These are phyloP conservation scores for Fusarium keratoplasticum DNA, from an alignment of 2,329 filamentous ascomycete species.

Conservation along the genomic window DNA sequence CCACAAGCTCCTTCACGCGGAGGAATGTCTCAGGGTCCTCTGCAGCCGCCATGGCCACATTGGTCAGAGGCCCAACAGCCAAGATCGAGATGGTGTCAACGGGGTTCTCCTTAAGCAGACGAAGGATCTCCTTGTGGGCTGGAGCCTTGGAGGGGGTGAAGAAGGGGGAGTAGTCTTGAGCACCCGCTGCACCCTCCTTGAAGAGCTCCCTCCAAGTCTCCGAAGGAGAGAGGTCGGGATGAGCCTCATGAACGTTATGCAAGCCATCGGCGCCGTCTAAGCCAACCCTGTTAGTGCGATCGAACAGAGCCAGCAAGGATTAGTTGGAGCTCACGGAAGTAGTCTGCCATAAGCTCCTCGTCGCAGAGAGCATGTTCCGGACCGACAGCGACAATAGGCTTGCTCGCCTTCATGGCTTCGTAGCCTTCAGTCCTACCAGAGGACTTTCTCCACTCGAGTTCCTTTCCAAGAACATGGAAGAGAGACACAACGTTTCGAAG, in stretches of 20 bases:
- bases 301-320: neutral
- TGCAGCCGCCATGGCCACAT: slow-evolving; percentile 87
- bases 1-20: slow-evolving; percentile 87
- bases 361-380: slow-evolving; percentile 88
- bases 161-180: slow-evolving; percentile 63
- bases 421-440: slow-evolving; percentile 78
- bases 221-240: slow-evolving; percentile 79
- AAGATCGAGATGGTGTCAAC: slow-evolving; percentile 89
- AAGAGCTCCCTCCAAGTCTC: slow-evolving; percentile 81
- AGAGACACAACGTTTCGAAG: slow-evolving; percentile 89
- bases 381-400: slow-evolving; percentile 88
- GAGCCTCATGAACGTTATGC: slow-evolving; percentile 79
- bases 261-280: slow-evolving; percentile 81
- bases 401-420: slow-evolving; percentile 75
- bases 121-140: slow-evolving; percentile 90
- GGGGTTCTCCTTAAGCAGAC: slow-evolving; percentile 83
- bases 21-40: slow-evolving; percentile 92
- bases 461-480: slow-evolving; percentile 92
- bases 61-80: slow-evolving; percentile 92
- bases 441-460: slow-evolving; percentile 83
- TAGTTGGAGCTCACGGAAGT: slow-evolving; percentile 78
- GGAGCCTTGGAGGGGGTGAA: slow-evolving; percentile 82
- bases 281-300: slow-evolving; percentile 11
- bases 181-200: slow-evolving; percentile 50
- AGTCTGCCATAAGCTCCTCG: slow-evolving; percentile 81